phyloP scores from a whole-genome alignment of 106 monocot genomes.

The Ottelia alismoides region DNA sequence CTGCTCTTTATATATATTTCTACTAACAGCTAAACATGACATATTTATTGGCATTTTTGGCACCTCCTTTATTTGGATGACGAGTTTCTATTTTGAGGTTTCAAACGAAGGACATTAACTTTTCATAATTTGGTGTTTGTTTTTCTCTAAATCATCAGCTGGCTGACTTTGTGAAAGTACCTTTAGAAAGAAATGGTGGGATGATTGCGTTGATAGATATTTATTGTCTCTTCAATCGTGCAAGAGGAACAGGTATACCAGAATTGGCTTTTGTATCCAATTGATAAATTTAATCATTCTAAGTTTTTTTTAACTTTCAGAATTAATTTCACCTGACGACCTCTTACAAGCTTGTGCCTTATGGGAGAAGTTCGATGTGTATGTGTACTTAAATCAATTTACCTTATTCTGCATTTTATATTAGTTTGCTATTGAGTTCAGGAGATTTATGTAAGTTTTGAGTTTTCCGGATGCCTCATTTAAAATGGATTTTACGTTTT shows the following conservation, averaged over 20 bases:
- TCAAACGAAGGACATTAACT: too few relatives aligned
- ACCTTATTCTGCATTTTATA: background rate
- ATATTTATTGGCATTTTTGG: too few relatives aligned
- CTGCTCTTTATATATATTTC: too few relatives aligned
- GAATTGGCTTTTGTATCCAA: background rate
- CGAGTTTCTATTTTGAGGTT: too few relatives aligned
- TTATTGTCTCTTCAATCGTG: conserved; percentile 96
- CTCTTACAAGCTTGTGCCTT: conserved; percentile 84
- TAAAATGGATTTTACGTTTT: background rate
- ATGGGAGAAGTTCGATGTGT: conserved; percentile 99
- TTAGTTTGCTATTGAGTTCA: background rate
- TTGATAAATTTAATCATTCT: conserved; percentile 2
- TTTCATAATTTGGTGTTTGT: too few relatives aligned
- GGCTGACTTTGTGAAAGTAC: conserved; percentile 81
- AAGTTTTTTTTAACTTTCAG: conserved; percentile 18
- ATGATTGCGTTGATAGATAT: conserved; percentile 88
- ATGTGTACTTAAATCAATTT: conserved; percentile 35
- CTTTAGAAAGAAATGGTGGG: conserved; percentile 81
- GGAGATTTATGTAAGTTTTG: background rate
- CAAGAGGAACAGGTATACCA: conserved; percentile 84
- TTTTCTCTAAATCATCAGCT: too few relatives aligned
- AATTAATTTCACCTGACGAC: conserved; percentile 97
- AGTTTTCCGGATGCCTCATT: background rate
- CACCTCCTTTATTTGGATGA: too few relatives aligned
- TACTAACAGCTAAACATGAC: too few relatives aligned